These are phyloP conservation scores for Tulasnella sp. DNA, from an alignment of 768 basidiomycete species.

Conservation along the genomic window DNA sequence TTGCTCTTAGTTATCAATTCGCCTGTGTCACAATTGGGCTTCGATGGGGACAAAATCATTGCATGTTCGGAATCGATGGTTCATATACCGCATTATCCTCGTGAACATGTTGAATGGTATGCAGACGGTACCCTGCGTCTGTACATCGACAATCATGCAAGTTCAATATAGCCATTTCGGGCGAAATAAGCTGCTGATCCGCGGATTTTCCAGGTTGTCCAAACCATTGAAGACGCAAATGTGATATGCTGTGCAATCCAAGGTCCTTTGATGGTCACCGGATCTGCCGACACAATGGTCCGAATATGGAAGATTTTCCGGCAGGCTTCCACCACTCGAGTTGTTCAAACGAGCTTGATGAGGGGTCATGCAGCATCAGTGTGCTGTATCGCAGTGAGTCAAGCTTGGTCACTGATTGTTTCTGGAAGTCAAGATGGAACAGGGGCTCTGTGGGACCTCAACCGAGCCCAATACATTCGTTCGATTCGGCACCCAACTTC, in stretches of 20 bases:
- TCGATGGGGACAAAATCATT: conserved; percentile 43
- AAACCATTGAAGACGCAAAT: conserved; percentile 61
- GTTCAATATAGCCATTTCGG: background rate
- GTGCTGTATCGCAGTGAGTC: conserved; percentile 53
- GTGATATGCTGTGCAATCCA: conserved; percentile 71
- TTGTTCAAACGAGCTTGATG: conserved; percentile 54
- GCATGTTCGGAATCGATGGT: conserved; percentile 49
- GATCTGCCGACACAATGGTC: conserved; percentile 68
- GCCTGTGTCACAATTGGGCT: conserved; percentile 43
- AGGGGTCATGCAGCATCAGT: conserved; percentile 64
- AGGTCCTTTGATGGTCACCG: conserved; percentile 58
- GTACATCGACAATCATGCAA: conserved; percentile 48
- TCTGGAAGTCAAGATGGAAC: conserved; percentile 81
- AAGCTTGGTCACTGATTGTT: conserved; percentile 69
- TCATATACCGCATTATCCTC: conserved; percentile 34
- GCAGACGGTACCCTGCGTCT: conserved; percentile 38
- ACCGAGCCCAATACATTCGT: conserved; percentile 63
- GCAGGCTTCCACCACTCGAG: conserved; percentile 24
- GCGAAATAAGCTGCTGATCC: conserved; percentile 6
- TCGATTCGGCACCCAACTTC: conserved; percentile 58
- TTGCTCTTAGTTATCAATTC: conserved; percentile 31
- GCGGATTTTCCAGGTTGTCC: conserved; percentile 42
- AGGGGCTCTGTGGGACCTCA: conserved; percentile 82
- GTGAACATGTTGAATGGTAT: conserved; percentile 59
- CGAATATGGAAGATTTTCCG: conserved; percentile 61